Evolutionary conservation across 345 rosid genomes (phyloP).

Genomic region (Adansonia digitata): DNA sequence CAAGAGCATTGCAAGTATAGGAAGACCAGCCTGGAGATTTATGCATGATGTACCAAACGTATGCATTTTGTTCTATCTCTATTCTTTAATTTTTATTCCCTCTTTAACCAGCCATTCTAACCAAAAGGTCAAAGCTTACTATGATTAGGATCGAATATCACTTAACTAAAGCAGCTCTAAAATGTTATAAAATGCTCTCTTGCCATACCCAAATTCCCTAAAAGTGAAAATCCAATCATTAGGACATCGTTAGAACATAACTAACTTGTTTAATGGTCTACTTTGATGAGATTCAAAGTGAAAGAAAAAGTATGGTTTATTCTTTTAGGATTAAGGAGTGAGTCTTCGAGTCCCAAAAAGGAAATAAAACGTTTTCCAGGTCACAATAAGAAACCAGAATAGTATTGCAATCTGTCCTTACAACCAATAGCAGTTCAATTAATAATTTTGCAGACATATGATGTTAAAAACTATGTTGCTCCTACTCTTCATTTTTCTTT

Average conservation of each 20-base stretch:
- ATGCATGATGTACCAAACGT: neutral
- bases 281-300: neutral
- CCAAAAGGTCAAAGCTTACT: neutral
- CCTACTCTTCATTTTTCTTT: too few species aligned
- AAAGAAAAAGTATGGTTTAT: neutral
- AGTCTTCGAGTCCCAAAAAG: neutral
- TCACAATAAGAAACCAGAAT: neutral
- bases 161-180: neutral
- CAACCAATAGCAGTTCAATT: too few species aligned
- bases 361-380: neutral
- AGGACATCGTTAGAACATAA: neutral
- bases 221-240: neutral
- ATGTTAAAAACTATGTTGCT: too few species aligned
- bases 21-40: neutral
- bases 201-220: neutral
- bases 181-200: neutral
- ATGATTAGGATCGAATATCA: neutral
- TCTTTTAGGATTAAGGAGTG: neutral
- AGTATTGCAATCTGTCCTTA: neutral
- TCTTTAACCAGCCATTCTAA: neutral
- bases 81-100: neutral
- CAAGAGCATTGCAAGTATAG: too few species aligned
- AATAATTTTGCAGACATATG: too few species aligned
- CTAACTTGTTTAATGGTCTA: too few species aligned
- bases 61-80: neutral